Base-by-base conservation (phyloP, 345 rosid genomes). In the Pseudoturritis turrita region DNA sequence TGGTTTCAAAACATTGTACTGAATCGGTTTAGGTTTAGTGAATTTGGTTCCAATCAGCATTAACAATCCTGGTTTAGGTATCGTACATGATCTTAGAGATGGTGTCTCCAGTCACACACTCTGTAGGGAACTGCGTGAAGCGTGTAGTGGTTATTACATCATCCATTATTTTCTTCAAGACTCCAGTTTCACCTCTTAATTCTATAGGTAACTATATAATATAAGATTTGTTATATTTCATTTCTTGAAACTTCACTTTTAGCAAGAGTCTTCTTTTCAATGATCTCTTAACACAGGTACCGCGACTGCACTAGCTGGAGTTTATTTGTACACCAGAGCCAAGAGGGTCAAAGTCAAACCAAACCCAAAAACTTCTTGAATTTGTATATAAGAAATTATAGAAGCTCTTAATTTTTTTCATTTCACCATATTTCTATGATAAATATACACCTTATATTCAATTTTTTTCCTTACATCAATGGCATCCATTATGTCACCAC, bases 81-180 rank as follows among this genome's bases (percentile, higher is more conserved):
- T 89, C 98, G 4, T 90, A 90, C 64, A 77, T 78, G 84, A 93
- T 93, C 26, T 71, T 93, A 26, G 82, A 81, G 69, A 86, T 82
- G 91, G 90, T 94, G 51, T 88, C 96, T 15, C 90, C 98, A 3
- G 87, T 94, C 10, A 84, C 87, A 5, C 98, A 94, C 73, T 81
- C 97, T 0, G 98, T 94, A 4, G 98, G 95, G 69, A 93, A 93
- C 64, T 81, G 89, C 51, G 87, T 78, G 75, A 93, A 93, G 85
- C 87, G 97, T 2, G 91, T 91, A 19, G 92, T 89, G 70, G 92
- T 91, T 26, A 91, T 94, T 3, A 72, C 76, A 40, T 86, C 98
- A 17, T 88, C 91, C 5, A 81, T 89, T 52, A 1, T 89, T 49
- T 85, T 89, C 92, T 94, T 94, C 83, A 58, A 40, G 69, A 88